Percentiles rank a stretch among this genome's conserved stretches.
phyloP scores from a whole-genome alignment of 371 early-diverging fungal species.

The Syncephalis plumigaleata region DNA sequence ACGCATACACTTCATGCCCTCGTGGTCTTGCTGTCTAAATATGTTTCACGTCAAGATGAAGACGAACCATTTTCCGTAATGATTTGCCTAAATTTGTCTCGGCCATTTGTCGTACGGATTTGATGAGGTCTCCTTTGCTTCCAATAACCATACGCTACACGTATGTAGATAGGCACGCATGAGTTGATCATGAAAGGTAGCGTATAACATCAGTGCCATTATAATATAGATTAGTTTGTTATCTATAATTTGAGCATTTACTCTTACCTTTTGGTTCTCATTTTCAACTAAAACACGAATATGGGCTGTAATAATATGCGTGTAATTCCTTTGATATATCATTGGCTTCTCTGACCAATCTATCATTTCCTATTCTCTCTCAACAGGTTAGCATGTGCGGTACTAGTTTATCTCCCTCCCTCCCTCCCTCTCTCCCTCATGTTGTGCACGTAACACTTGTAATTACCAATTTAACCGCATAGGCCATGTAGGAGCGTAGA shows the following conservation, averaged over 20 bases:
- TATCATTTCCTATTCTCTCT: conserved; percentile 35
- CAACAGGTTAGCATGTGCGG: no score
- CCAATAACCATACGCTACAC: conserved; percentile 20
- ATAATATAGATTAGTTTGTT: conserved; percentile 5
- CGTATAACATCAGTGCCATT: no score
- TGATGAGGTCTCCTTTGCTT: conserved; percentile 9
- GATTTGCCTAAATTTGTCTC: no score
- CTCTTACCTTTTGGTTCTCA: conserved; percentile 17
- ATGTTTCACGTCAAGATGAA: no score
- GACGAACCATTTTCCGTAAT: no score
- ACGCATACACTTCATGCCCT: no score
- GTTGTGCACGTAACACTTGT: not conserved
- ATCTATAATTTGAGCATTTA: not conserved
- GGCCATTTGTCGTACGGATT: not conserved
- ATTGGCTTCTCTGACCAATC: conserved; percentile 37
- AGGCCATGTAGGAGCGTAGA: conserved; percentile 42
- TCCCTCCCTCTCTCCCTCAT: no score
- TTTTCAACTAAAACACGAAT: conserved; percentile 10
- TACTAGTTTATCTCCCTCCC: no score
- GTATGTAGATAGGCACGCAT: not conserved
- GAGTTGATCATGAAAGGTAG: no score
- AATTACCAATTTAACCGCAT: conserved; percentile 29
- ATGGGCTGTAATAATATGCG: no score
- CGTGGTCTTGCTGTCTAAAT: no score
- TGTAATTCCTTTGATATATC: no score